These are phyloP conservation scores for Biscutella laevigata DNA, from an alignment of 441 rosid genomes.

Conservation along the genomic window DNA sequence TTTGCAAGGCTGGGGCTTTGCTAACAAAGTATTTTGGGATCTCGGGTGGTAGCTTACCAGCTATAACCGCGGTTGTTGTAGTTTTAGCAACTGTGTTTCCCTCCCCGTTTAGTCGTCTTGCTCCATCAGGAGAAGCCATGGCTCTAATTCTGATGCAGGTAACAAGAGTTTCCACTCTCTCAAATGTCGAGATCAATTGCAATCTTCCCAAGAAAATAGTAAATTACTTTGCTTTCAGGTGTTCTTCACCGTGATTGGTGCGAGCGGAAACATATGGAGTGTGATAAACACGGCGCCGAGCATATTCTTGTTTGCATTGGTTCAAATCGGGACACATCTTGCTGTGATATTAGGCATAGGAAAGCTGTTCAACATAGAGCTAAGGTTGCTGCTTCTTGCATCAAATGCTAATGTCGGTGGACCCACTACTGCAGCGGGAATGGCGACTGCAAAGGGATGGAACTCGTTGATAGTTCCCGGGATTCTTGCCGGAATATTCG, in stretches of 20 bases:
- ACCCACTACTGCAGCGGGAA: constrained; percentile 83
- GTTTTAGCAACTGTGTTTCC: constrained; percentile 60
- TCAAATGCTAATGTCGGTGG: constrained; percentile 94
- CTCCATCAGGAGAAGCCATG: constrained; percentile 83
- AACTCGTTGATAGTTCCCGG: constrained; percentile 59
- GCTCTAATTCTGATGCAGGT: constrained; percentile 92
- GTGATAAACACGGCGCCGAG: constrained; percentile 75
- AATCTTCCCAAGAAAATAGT: too few relatives aligned
- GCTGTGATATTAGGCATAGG: constrained; percentile 64
- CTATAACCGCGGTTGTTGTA: constrained; percentile 66
- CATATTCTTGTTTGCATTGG: constrained; percentile 70
- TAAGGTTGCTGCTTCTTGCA: constrained; percentile 61
- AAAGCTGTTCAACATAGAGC: constrained; percentile 54
- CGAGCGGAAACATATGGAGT: constrained; percentile 75
- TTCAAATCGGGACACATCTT: constrained; percentile 64
- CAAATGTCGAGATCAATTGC: too few relatives aligned
- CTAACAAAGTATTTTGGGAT: constrained; percentile 47
- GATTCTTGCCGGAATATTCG: constrained; percentile 73
- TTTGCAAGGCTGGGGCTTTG: constrained; percentile 63
- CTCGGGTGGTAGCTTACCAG: constrained; percentile 69
- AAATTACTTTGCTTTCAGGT: constrained; percentile 34
- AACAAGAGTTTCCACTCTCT: background rate
- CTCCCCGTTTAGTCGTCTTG: constrained; percentile 50
- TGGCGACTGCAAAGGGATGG: constrained; percentile 93
- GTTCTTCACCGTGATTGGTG: constrained; percentile 77